Percentiles rank a stretch among this genome's conserved stretches.
These are phyloP conservation scores for Racocetra persica DNA, from an alignment of 371 early-diverging fungal genomes.

Conservation along the genomic window DNA sequence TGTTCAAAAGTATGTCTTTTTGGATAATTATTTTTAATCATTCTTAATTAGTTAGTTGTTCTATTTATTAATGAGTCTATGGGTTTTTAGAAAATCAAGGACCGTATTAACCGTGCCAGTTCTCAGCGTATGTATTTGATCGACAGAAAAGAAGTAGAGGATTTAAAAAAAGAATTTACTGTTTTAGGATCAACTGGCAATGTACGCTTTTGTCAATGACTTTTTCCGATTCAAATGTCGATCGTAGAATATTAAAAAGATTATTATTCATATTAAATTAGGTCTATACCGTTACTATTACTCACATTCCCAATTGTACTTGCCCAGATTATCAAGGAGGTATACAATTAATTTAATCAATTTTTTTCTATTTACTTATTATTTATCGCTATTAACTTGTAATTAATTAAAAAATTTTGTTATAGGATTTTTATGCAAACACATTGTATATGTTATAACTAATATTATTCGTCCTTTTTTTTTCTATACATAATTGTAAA, in stretches of 20 bases:
- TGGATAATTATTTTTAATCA: background rate
- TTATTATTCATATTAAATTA: background rate
- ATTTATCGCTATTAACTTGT: too few species aligned
- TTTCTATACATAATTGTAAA: too few species aligned
- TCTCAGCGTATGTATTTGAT: background rate
- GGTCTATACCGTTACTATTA: constrained; percentile 3
- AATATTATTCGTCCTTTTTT: too few species aligned
- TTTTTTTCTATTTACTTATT: too few species aligned
- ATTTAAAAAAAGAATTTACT: background rate
- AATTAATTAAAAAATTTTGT: too few species aligned
- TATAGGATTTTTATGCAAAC: background rate
- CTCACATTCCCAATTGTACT: background rate
- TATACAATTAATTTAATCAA: too few species aligned
- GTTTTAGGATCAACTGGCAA: constrained; percentile 2
- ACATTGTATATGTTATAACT: background rate
- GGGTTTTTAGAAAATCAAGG: background rate
- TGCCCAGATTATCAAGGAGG: background rate
- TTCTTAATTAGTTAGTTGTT: background rate
- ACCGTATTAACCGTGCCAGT: background rate
- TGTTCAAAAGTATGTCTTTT: background rate
- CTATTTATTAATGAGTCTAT: background rate
- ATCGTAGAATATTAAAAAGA: background rate
- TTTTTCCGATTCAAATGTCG: background rate
- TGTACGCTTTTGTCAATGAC: background rate
- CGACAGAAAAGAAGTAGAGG: background rate